Evolutionary conservation across 1,284 basidiomycete genomes (phyloP).

Genomic region (Afroboletus lepidellus): DNA sequence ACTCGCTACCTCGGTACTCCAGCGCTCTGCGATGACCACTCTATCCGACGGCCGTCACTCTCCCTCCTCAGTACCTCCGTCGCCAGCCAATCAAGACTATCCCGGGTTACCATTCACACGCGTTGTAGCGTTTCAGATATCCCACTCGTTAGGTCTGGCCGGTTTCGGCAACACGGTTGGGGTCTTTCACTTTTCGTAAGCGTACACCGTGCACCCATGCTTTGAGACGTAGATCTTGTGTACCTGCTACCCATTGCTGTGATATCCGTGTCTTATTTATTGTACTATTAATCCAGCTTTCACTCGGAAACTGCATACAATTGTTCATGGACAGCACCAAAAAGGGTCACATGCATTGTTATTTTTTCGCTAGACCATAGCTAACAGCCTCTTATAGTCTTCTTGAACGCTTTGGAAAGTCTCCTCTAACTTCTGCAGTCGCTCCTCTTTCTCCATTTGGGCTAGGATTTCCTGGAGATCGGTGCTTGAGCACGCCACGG

Average conservation of each 20-base stretch:
- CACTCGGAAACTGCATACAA: neutral
- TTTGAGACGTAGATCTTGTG: constrained; percentile 10
- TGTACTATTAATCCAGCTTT: constrained; percentile 23
- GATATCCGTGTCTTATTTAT: constrained; percentile 23
- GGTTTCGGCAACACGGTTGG: constrained; percentile 83
- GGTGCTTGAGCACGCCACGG: constrained; percentile 2
- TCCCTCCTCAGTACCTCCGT: constrained; percentile 10
- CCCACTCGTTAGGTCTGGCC: constrained; percentile 52
- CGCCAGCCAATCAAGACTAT: constrained; percentile 24
- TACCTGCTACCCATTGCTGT: constrained; percentile 19
- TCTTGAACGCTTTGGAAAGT: constrained; percentile 88
- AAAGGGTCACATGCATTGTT: neutral
- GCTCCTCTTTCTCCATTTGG: constrained; percentile 83
- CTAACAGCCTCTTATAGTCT: constrained; percentile 83
- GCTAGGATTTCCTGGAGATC: constrained; percentile 73
- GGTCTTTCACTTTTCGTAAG: constrained; percentile 49
- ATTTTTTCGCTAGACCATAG: constrained; percentile 41
- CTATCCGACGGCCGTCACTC: constrained; percentile 34
- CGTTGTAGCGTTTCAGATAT: constrained; percentile 58
- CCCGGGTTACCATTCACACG: constrained; percentile 77
- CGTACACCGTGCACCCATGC: neutral
- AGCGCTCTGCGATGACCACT: constrained; percentile 50
- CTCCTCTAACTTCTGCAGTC: constrained; percentile 87
- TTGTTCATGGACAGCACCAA: neutral
- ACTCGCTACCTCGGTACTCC: constrained; percentile 45